Base-by-base conservation (phyloP, 176 grass and related monocot species). In the Aegilops bicornis region DNA sequence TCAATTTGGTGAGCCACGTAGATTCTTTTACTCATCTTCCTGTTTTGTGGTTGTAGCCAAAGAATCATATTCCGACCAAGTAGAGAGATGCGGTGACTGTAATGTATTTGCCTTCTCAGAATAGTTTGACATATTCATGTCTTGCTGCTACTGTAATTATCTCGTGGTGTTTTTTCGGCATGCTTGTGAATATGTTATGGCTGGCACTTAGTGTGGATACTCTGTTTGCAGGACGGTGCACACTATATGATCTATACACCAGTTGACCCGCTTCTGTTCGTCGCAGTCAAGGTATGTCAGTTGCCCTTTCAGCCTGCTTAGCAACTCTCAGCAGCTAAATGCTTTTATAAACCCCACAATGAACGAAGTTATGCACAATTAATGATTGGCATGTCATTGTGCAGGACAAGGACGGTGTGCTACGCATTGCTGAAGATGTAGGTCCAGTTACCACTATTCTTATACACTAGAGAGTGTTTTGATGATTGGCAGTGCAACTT, bases 231-330 rank as follows among this genome's bases (percentile, higher is more conserved):
- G 96, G 96, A 98, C 72, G 93, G 93, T 64, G 84, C 91, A 27
- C 91, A 98, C 68, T 95, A 98, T 86, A 98, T 98, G 93, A 95
- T 98, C 56, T 98, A 98, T 84, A 98, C 93, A 82, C 96, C 96
- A 81, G 90, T 92, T 32, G 96, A 98, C 90, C 96, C 93, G 80
- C 91, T 98, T 82, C 48, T 95, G 35, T 95, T 98, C 24, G 84
- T 95, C 52, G 93, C 93, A 40, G 88, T 92, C 61, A 95, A 86
- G 89, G 96, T 98, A 87, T 17, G 50, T 61, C 8, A 29, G 50
- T 32, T 77, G 39, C 61, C 66, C 15, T 75, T 73, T 52, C 19
- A 52, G 54, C 27, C 24, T 69, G 13, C 73, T 62, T 30, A 74
- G 29, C 50, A 63, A 77, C 27, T 14, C 23, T 45, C 0, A 2